Evolutionary conservation across 2,329 filamentous ascomycete species (phyloP), one percentile per base, ranked within the genome.

Genomic region (Fusarium hainanense): DNA sequence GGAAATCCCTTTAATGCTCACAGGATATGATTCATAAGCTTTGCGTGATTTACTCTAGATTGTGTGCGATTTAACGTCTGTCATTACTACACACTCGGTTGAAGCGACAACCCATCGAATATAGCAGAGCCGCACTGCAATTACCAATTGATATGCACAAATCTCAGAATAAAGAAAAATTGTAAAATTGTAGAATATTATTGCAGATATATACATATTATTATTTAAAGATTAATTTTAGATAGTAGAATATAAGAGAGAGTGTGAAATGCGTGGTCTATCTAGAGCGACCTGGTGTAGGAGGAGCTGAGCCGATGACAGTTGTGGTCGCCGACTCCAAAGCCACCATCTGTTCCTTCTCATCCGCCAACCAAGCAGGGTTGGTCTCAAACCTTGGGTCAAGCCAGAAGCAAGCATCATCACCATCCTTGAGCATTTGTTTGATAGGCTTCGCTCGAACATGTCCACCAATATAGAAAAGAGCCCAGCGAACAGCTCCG

Each of bases 361-460:
- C 54, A 40, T 61, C 54, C 3, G 37, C 54, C 28, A 59, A 11
- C 54, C 44, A 59, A 3, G 58, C 58, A 25, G 54, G 54, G 13
- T 60, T 58, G 0, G 54, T 50, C 16, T 61, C 54, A 13, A 61
- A 61, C 9, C 54, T 58, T 0, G 54, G 37, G 6, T 58, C 54
- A 0, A 61, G 21, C 58, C 58, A 61, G 2, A 61, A 58, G 4
- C 58, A 61, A 30, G 54, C 58, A 11, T 58, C 58, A 4, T 61
- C 58, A 6, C 54, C 58, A 48, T 61, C 54, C 4, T 61, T 23
- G 6, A 61, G 43, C 58, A 61, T 61, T 4, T n/a, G 41, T 4
- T 28, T 18, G 14, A 61, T 61, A 8, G 54, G 54, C 4, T 61
- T 61, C 3, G 43, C 43, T 9, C 54, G 40, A 3, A 58, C 43